Evolutionary conservation across 2,329 filamentous ascomycete genomes (phyloP).

Genomic region (Penicillium sp.): DNA sequence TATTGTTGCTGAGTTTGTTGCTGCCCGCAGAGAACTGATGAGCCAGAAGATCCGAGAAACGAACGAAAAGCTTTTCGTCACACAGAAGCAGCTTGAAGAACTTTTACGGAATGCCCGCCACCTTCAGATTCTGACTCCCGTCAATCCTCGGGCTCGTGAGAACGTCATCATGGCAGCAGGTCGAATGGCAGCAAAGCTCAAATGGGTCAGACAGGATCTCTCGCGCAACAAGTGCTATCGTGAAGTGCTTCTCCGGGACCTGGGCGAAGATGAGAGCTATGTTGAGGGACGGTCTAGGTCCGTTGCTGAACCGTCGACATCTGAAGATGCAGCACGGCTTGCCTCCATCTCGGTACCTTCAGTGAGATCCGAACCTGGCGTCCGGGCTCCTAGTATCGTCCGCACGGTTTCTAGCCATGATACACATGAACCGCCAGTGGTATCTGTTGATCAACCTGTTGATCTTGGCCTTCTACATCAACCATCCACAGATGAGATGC

Average conservation of each 20-base stretch:
- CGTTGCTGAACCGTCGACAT: slow-evolving; percentile 27
- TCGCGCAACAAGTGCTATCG: slow-evolving; percentile 90
- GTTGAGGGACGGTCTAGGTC: slow-evolving; percentile 21
- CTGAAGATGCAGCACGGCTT: slow-evolving; percentile 13
- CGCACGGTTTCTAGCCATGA: slow-evolving; percentile 27
- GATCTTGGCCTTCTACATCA: slow-evolving; percentile 22
- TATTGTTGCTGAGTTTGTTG: slow-evolving; percentile 82
- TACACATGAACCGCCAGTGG: slow-evolving; percentile 10
- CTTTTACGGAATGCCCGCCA: slow-evolving; percentile 88
- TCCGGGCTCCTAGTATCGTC: slow-evolving; percentile 23
- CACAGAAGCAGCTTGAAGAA: slow-evolving; percentile 76
- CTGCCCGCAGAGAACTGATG: slow-evolving; percentile 80
- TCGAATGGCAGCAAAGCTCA: slow-evolving; percentile 81
- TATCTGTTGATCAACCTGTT: slow-evolving; percentile 19
- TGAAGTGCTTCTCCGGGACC: slow-evolving; percentile 80
- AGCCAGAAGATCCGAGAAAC: slow-evolving; percentile 78
- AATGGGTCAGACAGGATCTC: slow-evolving; percentile 92
- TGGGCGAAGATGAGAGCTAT: slow-evolving; percentile 68
- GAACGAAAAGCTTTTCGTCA: slow-evolving; percentile 71
- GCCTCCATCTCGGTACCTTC: slow-evolving; percentile 21
- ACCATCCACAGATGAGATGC: slow-evolving; percentile 23
- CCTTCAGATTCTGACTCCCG: slow-evolving; percentile 82
- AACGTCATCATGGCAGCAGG: slow-evolving; percentile 82
- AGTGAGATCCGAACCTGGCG: slow-evolving; percentile 20
- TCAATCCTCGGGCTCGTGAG: slow-evolving; percentile 87